A percentile compares a stretch with the other conserved stretches of the same genome.
These are phyloP conservation scores for Boletus reticulatus DNA, from an alignment of 768 basidiomycete genomes.

Conservation along the genomic window DNA sequence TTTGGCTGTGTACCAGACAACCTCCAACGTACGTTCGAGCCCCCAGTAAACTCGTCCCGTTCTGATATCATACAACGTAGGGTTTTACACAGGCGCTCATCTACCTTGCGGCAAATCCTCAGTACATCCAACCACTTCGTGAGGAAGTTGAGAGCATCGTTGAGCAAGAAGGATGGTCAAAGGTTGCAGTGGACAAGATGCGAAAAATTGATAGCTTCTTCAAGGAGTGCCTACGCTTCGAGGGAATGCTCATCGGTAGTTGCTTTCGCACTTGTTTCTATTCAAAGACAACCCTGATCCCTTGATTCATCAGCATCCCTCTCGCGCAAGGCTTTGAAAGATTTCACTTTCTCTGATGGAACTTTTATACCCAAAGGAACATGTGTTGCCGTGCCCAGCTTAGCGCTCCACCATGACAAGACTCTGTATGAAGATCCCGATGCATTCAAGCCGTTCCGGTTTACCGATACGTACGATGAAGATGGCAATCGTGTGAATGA, in stretches of 20 bases:
- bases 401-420: neutral
- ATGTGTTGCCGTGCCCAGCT: neutral
- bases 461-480: neutral
- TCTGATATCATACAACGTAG: constrained; percentile 9
- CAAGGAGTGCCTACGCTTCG: constrained; percentile 8
- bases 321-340: neutral
- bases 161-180: constrained; percentile 28
- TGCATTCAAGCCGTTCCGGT: neutral
- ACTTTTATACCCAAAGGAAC: neutral
- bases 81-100: constrained; percentile 35
- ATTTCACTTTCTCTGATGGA: neutral
- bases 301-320: neutral
- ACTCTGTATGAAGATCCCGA: neutral
- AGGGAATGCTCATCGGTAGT: neutral
- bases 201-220: constrained; percentile 42
- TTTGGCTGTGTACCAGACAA: constrained; percentile 9
- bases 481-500: neutral
- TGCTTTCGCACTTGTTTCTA: no score
- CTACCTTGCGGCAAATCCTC: constrained; percentile 35
- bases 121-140: constrained; percentile 35
- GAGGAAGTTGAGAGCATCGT: constrained; percentile 37
- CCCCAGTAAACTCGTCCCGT: no score
- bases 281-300: neutral
- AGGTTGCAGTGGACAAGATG: constrained; percentile 27
- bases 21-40: constrained; percentile 11